Evolutionary conservation across 148 eudicot genomes (phyloP).

Genomic region (Fagopyrum tataricum): DNA sequence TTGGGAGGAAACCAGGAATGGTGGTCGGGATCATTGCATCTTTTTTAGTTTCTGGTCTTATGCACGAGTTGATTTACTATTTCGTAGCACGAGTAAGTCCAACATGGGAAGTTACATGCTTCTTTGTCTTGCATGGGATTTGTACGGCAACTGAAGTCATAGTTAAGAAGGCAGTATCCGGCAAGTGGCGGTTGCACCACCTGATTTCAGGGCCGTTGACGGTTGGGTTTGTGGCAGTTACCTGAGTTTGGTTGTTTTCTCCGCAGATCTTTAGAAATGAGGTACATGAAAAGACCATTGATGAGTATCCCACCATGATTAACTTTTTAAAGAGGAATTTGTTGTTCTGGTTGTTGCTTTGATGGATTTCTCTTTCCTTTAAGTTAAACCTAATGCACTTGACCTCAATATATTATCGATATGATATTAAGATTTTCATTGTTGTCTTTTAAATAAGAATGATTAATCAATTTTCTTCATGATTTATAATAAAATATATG

Average conservation of each 20-base stretch:
- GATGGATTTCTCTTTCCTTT: neutral
- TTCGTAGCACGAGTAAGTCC: constrained; percentile 39
- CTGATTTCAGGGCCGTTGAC: constrained; percentile 35
- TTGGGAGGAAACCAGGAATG: constrained; percentile 21
- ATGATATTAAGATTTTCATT: too few species aligned
- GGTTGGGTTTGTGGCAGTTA: constrained; percentile 38
- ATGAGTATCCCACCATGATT: constrained; percentile 28
- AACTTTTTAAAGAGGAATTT: constrained; percentile 24
- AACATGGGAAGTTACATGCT: constrained; percentile 64
- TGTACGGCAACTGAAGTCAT: constrained; percentile 34
- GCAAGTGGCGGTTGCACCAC: constrained; percentile 23
- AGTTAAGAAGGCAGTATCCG: constrained; percentile 29
- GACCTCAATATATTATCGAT: too few species aligned
- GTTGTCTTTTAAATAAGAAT: too few species aligned
- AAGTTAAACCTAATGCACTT: too few species aligned
- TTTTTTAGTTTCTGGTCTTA: constrained; percentile 49
- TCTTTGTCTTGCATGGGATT: constrained; percentile 48
- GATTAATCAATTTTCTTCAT: too few species aligned
- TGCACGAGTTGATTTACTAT: constrained; percentile 47
- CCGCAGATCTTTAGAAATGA: constrained; percentile 45
- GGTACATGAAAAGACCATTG: constrained; percentile 27
- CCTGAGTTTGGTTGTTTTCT: constrained; percentile 47
- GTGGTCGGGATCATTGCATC: constrained; percentile 23
- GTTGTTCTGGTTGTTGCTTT: neutral
- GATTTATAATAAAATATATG: too few species aligned